Conservation (phyloP, 805 yeast species). For the Myxozyma kluyveri region DNA sequence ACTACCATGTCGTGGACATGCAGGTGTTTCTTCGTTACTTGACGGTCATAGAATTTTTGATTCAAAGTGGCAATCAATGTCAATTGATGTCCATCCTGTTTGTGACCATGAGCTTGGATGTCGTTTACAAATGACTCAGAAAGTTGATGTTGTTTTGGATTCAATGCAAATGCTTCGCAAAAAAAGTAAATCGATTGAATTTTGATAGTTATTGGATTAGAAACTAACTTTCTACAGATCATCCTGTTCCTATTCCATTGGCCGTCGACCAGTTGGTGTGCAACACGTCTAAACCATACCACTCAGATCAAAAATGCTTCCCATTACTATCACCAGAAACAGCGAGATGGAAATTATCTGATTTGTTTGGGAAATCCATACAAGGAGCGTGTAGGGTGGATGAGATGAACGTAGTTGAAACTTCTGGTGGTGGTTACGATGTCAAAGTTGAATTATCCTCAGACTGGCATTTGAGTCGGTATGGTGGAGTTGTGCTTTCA, state of each 20-base stretch:
- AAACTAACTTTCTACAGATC: slow-evolving; percentile 32
- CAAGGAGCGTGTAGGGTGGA: slow-evolving; percentile 52
- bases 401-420: background rate
- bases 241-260: slow-evolving; percentile 78
- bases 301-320: slow-evolving; percentile 69
- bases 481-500: slow-evolving; percentile 16
- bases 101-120: slow-evolving; percentile 48
- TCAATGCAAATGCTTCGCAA: slow-evolving; percentile 66
- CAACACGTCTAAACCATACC: slow-evolving; percentile 56
- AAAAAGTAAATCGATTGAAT: slow-evolving; percentile 2
- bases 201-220: background rate
- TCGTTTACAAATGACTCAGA: slow-evolving; percentile 56
- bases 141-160: slow-evolving; percentile 70
- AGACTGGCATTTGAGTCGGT: slow-evolving; percentile 12
- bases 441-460: slow-evolving; percentile 19
- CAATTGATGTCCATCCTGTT: slow-evolving; percentile 69
- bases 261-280: slow-evolving; percentile 71
- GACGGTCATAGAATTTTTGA: slow-evolving; percentile 78
- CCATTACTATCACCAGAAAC: slow-evolving; percentile 58
- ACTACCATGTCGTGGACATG: slow-evolving; percentile 86
- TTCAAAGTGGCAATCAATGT: slow-evolving; percentile 90
- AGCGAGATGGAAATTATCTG: slow-evolving; percentile 53
- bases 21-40: slow-evolving; percentile 78
- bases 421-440: slow-evolving; percentile 2
- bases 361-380: slow-evolving; percentile 68